Percentiles rank a stretch among this genome's conserved stretches.
Evolutionary conservation across 2,329 filamentous ascomycete species (phyloP).

Genomic region (Hymenoscyphus salicellus): DNA sequence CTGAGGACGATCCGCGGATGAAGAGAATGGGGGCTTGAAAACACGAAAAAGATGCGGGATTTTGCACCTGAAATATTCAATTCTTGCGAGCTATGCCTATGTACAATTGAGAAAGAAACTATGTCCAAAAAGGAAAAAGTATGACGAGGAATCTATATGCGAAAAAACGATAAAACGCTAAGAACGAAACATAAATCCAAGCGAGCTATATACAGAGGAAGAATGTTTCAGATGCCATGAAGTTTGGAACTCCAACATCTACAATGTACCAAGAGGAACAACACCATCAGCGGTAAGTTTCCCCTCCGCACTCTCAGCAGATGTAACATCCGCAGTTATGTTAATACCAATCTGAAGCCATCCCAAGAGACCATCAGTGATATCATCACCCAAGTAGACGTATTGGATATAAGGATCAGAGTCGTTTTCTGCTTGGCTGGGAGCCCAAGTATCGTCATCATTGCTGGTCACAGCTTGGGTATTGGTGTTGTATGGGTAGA

Average conservation of each 20-base stretch:
- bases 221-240: too few relatives aligned
- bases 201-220: too few relatives aligned
- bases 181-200: too few relatives aligned
- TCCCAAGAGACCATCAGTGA: constrained; percentile 46
- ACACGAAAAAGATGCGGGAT: too few relatives aligned
- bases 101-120: too few relatives aligned
- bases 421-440: constrained; percentile 46
- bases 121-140: too few relatives aligned
- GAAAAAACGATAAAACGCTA: too few relatives aligned
- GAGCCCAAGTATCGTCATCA: constrained; percentile 42
- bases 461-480: constrained; percentile 46
- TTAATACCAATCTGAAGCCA: constrained; percentile 50
- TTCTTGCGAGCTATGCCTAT: too few relatives aligned
- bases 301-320: neutral
- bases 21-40: too few relatives aligned
- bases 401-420: constrained; percentile 54
- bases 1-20: too few relatives aligned
- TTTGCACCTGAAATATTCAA: too few relatives aligned
- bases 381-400: constrained; percentile 48
- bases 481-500: constrained; percentile 31
- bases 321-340: constrained; percentile 28
- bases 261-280: neutral
- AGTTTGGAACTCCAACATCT: neutral
- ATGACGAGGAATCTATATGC: too few relatives aligned
- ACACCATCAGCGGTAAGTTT: neutral